These are phyloP conservation scores for Croton laevigatus DNA, from an alignment of 441 rosid species.

Conservation along the genomic window DNA sequence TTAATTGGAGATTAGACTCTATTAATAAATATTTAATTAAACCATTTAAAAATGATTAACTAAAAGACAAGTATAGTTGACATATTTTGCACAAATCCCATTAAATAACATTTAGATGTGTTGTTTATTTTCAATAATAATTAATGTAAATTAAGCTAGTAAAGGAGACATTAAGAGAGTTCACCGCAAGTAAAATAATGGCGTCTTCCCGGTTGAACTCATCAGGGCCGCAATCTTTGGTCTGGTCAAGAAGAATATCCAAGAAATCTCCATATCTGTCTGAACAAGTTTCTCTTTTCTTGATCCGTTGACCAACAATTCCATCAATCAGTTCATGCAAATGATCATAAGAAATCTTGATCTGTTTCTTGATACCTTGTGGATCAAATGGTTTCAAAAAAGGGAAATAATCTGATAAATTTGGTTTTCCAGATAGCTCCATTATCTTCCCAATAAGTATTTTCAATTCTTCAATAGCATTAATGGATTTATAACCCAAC, in stretches of 20 bases:
- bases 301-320: not conserved
- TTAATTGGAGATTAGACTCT: too few species aligned
- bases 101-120: too few species aligned
- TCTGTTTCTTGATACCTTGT: not conserved
- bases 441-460: not conserved
- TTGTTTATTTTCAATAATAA: not conserved
- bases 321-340: not conserved
- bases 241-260: conserved; percentile 2
- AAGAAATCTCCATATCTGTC: conserved; percentile 5
- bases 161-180: not conserved
- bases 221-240: not conserved
- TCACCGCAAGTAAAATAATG: conserved; percentile 2
- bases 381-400: conserved; percentile 6
- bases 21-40: too few species aligned
- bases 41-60: too few species aligned
- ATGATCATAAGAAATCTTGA: conserved; percentile 8
- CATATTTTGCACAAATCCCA: too few species aligned
- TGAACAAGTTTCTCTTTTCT: not conserved
- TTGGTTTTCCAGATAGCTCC: conserved; percentile 2
- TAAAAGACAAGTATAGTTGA: too few species aligned
- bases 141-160: not conserved
- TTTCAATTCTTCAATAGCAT: conserved; percentile 5
- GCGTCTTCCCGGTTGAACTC: not conserved
- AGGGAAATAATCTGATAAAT: not conserved
- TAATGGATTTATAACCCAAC: not conserved